Evolutionary conservation across 1,284 basidiomycete species (phyloP), one percentile per base, ranked within the genome.

Genomic region (Polyporus tsugae): DNA sequence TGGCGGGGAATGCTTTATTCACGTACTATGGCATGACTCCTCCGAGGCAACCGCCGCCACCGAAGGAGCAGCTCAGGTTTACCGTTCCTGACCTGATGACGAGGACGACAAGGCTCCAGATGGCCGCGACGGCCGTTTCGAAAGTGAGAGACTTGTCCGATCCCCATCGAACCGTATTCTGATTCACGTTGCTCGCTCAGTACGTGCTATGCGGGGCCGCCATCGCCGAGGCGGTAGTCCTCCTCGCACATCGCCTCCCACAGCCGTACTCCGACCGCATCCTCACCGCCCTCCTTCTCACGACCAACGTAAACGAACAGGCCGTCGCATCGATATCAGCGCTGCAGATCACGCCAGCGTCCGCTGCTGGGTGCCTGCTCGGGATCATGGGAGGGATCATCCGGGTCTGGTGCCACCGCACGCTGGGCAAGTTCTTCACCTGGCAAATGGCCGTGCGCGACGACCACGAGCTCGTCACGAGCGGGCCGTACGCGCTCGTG

Each of bases 391-490:
- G 70, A 5, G 64, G 60, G 15, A 17, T 63, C 39, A 25, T 68
- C n/a, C 70, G 72, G 36, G n/a, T 69, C 4, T 60, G 44, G 15
- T 72, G 69, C 52, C 63, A 67, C 53, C 64, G 67, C n/a, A 10
- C 36, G 35, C 69, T 73, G 13, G 70, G 69, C 35, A 46, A 49
- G 29, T 62, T 69, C 62, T 74, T 72, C 58, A 72, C 69, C 6
- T 72, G 66, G 71, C 62, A 72, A 36, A 46, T 71, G 13, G 58
- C 66, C 60, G 52, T 71, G 7, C 64, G 59, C 17, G 44, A 65
- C 53, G 64, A 65, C 49, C 71, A 73, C 61, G 38, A 68, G 58
- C 64, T 72, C 25, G 46, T 73, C 61, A 75, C 72, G n/a, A 52
- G 64, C n/a, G 72, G 72, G 17, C 69, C 72, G 4, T 74, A 74